phyloP scores from a whole-genome alignment of 1,284 basidiomycete genomes.

The Erythrobasidium hasegawianum region DNA sequence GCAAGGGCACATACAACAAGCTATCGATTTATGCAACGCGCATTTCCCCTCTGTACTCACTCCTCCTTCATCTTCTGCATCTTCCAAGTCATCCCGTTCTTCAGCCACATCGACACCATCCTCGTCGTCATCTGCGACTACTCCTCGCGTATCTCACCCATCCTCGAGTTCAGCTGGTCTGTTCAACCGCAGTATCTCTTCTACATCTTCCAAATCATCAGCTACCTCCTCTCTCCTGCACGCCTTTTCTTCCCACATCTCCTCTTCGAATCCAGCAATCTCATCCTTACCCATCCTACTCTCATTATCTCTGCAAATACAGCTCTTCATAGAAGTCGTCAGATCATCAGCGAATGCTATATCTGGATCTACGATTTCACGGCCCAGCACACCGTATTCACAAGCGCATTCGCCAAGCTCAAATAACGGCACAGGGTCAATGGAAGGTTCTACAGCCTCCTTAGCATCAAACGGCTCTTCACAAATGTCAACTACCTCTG shows the following conservation, averaged over 20 bases:
- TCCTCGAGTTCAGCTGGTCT: background rate
- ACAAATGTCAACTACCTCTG: constrained; percentile 36
- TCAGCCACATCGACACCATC: background rate
- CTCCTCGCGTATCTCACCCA: background rate
- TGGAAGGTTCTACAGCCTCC: constrained; percentile 26
- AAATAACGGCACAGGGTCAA: constrained; percentile 17
- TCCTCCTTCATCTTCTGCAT: background rate
- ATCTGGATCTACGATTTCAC: constrained; percentile 21
- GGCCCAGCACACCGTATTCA: constrained; percentile 38
- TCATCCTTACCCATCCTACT: constrained; percentile 56
- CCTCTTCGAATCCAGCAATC: constrained; percentile 10
- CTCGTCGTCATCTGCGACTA: constrained; percentile 2
- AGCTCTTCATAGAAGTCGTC: constrained; percentile 74
- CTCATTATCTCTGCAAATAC: constrained; percentile 73
- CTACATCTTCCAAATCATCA: background rate
- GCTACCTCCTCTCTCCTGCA: background rate
- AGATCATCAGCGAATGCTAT: constrained; percentile 58
- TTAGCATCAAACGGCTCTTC: constrained; percentile 17
- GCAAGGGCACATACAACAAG: constrained; percentile 64
- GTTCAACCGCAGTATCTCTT: constrained; percentile 9
- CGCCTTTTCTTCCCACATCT: background rate
- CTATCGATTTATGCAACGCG: constrained; percentile 61
- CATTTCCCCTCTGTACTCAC: constrained; percentile 66
- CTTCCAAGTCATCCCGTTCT: background rate
- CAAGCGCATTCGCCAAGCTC: constrained; percentile 30